Evolutionary conservation across 116 monocot species (phyloP).

Genomic region (Papilionanthe hybrid): DNA sequence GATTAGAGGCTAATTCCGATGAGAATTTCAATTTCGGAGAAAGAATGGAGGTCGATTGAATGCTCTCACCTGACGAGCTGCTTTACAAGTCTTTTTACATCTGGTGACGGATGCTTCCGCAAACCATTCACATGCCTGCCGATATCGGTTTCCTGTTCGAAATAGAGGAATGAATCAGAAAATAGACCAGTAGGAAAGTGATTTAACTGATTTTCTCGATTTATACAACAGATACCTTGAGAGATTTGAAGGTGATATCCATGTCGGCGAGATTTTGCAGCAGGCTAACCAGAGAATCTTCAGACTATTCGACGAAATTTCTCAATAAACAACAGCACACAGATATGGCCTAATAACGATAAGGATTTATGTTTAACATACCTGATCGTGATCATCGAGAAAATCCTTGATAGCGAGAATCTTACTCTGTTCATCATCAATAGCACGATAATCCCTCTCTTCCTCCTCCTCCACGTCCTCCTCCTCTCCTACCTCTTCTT

Average conservation of each 20-base stretch:
- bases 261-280: conserved; percentile 68
- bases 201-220: not conserved
- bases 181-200: not conserved
- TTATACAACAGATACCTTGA: conserved; percentile 36
- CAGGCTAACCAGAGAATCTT: conserved; percentile 42
- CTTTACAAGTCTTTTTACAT: conserved; percentile 65
- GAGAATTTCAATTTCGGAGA: not conserved
- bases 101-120: conserved; percentile 64
- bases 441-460: conserved; percentile 4
- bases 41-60: not conserved
- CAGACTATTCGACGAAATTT: conserved; percentile 30
- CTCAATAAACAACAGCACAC: not conserved
- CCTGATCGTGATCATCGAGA: conserved; percentile 66
- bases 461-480: conserved; percentile 12
- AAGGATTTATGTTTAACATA: not conserved
- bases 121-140: conserved; percentile 46
- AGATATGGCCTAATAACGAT: not conserved
- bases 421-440: conserved; percentile 40
- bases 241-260: conserved; percentile 72
- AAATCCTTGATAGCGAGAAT: conserved; percentile 55
- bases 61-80: conserved; percentile 52
- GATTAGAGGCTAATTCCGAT: not conserved
- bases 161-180: not conserved
- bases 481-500: conserved; percentile 7
- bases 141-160: conserved; percentile 50